A percentile compares a stretch with the other conserved stretches of the same genome.
Conservation (phyloP, 352 stramenopile species). For the Globisporangium camurandrum region DNA sequence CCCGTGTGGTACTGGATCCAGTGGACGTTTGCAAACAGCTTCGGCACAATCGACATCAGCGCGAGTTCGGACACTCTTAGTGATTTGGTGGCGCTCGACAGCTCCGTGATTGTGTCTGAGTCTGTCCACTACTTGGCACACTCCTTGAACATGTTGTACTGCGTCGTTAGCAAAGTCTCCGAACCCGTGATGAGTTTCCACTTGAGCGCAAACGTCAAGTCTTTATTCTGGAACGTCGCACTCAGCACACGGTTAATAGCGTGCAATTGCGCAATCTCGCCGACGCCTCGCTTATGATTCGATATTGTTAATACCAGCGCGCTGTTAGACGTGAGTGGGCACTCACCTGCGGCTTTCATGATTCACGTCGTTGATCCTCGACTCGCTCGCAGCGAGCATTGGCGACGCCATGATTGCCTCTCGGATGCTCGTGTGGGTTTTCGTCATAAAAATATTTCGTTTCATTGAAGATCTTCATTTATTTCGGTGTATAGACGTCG, state of each 20-base stretch:
- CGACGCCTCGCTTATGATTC: neutral
- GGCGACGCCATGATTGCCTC: too few relatives aligned
- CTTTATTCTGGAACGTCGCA: neutral
- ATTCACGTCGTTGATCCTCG: too few relatives aligned
- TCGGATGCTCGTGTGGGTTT: too few relatives aligned
- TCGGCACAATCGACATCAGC: slow-evolving; percentile 4
- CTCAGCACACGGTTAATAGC: slow-evolving; percentile 5
- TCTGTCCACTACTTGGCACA: slow-evolving; percentile 4
- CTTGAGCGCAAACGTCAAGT: slow-evolving; percentile 1
- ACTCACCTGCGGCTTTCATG: neutral
- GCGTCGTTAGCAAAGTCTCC: neutral
- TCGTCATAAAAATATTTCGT: too few relatives aligned
- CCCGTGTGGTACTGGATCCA: slow-evolving; percentile 12
- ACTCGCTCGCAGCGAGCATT: too few relatives aligned
- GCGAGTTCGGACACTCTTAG: slow-evolving; percentile 7
- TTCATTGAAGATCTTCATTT: too few relatives aligned
- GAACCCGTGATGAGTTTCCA: slow-evolving; percentile 9
- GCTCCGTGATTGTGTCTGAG: slow-evolving; percentile 1
- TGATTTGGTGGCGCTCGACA: neutral
- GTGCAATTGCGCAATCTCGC: slow-evolving; percentile 3
- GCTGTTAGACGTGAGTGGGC: slow-evolving; percentile 4
- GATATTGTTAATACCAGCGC: slow-evolving; percentile 3
- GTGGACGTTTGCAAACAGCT: slow-evolving; percentile 8
- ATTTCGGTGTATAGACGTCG: too few relatives aligned
- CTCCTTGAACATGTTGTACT: neutral